Base-by-base conservation (phyloP, 164 flowering plant genomes). In the Piper longum region DNA sequence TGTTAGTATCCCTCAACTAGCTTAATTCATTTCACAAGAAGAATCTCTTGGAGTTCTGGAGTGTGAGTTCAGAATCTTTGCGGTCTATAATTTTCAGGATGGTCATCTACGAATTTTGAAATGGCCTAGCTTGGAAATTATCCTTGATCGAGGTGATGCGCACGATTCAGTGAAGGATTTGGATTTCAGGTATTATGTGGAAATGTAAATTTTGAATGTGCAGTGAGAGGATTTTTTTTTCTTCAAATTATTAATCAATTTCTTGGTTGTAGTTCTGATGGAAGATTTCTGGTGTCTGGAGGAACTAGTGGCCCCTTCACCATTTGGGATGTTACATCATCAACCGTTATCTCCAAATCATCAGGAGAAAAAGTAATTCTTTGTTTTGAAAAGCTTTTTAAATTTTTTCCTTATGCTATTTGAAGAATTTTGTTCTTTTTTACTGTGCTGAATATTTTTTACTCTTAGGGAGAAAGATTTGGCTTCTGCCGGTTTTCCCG, bases 81-180 rank as follows among this genome's bases (percentile, higher is more conserved):
- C 60, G 57, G 79, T 80, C 79, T 70, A 43, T 82, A 76, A 83
- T 78, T 80, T 82, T 78, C 85, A 95, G 99, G 88, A 89, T 77
- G 99, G 99, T 40, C 83, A 81, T 65, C 77, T 95, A 69, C 83
- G 89, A 78, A 82, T 85, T 71, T 95, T 86, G 66, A 86, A 82
- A 80, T 91, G 98, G 99, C 98, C 99, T 62, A 76, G 79, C 73
- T 78, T 91, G 98, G 93, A 84, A 57, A 67, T 65, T 48, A 71
- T 84, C 66, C 76, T 91, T 55, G 80, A 85, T 71, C 80, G 82
- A 65, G 70, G 77, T 54, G 71, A 76, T 55, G 89, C 87, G 52
- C 84, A 91, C 79, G 12, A 82, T 52, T 59, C 86, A 62, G 84
- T 91, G 67, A 91, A 91, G 74, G 90, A 86, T 79, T 73, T 91